A percentile compares a stretch with the other conserved stretches of the same genome.
These are phyloP conservation scores for Zalaria sp. DNA, from an alignment of 2,329 filamentous ascomycete species.

Conservation along the genomic window DNA sequence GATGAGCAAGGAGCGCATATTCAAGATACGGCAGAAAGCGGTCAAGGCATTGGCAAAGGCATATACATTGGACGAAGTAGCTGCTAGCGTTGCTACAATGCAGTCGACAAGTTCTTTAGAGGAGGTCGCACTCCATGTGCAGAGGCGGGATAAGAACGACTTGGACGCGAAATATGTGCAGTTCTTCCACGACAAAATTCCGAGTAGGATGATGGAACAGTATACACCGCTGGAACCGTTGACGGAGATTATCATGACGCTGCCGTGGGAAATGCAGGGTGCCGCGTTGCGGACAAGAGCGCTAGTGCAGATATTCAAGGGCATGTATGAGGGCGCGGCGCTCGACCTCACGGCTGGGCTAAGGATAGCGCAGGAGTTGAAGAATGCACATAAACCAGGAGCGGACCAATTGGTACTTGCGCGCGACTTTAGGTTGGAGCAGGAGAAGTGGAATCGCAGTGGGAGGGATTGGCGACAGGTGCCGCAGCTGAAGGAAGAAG, in stretches of 20 bases:
- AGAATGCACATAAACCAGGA: slow-evolving; percentile 28
- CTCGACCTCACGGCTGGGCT: slow-evolving; percentile 58
- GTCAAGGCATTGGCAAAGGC: slow-evolving; percentile 64
- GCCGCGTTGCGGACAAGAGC: slow-evolving; percentile 60
- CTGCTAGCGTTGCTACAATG: slow-evolving; percentile 71
- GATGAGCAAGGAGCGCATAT: slow-evolving; percentile 61
- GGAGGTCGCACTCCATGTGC: slow-evolving; percentile 58
- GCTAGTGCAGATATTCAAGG: slow-evolving; percentile 60
- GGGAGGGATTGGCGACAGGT: slow-evolving; percentile 35
- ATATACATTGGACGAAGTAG: slow-evolving; percentile 71
- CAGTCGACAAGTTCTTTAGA: slow-evolving; percentile 65
- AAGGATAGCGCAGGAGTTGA: slow-evolving; percentile 32
- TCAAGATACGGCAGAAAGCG: slow-evolving; percentile 68
- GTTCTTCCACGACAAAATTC: slow-evolving; percentile 85
- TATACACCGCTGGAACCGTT: slow-evolving; percentile 54
- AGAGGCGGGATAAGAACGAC: slow-evolving; percentile 55
- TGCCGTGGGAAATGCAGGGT: slow-evolving; percentile 49
- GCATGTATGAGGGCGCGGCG: slow-evolving; percentile 55
- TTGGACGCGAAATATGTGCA: slow-evolving; percentile 73
- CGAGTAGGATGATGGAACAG: slow-evolving; percentile 57
- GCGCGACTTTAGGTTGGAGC: slow-evolving; percentile 25
- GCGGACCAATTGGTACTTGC: slow-evolving; percentile 39
- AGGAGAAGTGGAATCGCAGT: slow-evolving; percentile 21
- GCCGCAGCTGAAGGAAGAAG: slow-evolving; percentile 40
- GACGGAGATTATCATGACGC: slow-evolving; percentile 50